Conservation (phyloP, 176 grass and related monocot species). For the Tillandsia fasciculata region DNA sequence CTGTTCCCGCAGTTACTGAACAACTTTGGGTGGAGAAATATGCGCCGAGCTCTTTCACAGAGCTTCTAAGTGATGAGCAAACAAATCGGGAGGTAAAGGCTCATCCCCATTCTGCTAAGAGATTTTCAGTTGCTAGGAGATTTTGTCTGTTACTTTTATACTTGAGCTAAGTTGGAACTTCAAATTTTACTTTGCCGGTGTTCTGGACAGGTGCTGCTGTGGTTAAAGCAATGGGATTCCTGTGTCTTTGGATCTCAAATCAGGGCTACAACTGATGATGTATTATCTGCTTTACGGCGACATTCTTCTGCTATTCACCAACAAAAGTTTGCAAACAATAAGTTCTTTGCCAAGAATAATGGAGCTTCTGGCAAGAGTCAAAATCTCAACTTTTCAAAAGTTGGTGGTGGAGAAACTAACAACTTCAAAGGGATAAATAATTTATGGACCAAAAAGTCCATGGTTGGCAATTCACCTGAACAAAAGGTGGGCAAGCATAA, state of each 20-base stretch:
- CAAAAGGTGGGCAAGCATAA: conserved; percentile 49
- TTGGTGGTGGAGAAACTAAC: conserved; percentile 24
- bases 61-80: conserved; percentile 87
- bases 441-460: conserved; percentile 40
- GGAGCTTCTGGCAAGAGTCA: conserved; percentile 28
- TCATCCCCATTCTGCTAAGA: conserved; percentile 7
- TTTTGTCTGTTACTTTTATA: not conserved
- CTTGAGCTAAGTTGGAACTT: not conserved
- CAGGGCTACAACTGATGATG: conserved; percentile 60
- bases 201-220: conserved; percentile 61
- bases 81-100: conserved; percentile 77
- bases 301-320: conserved; percentile 60
- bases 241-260: conserved; percentile 87
- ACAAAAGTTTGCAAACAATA: conserved; percentile 41
- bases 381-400: conserved; percentile 32
- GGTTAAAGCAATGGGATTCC: conserved; percentile 97
- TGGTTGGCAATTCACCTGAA: conserved; percentile 42
- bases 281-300: conserved; percentile 59
- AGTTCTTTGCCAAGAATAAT: conserved; percentile 44
- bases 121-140: not conserved
- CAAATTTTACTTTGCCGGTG: conserved; percentile 16
- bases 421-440: conserved; percentile 20
- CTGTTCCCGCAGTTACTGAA: conserved; percentile 40
- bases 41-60: conserved; percentile 75
- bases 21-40: conserved; percentile 96